These are phyloP conservation scores for Cordyceps farinosa DNA, from an alignment of 2,329 filamentous ascomycete genomes.

Conservation along the genomic window DNA sequence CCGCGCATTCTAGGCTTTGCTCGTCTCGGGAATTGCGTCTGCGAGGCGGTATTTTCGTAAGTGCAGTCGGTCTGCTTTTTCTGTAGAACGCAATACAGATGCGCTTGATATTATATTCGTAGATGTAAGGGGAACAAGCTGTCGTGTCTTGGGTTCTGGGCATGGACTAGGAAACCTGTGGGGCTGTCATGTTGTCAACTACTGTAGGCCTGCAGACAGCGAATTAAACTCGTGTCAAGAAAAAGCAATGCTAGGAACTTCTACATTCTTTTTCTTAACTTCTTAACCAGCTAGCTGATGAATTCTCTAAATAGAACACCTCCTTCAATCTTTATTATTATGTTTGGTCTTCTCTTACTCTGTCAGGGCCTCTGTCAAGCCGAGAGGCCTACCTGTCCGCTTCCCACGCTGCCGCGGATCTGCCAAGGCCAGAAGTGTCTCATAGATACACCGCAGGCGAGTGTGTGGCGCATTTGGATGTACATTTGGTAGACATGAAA, in stretches of 20 bases:
- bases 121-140: slow-evolving; percentile 2
- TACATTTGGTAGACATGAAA: background rate
- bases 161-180: too few relatives aligned
- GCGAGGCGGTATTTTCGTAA: background rate
- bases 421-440: background rate
- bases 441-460: background rate
- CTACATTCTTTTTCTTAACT: too few relatives aligned
- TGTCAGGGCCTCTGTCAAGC: too few relatives aligned
- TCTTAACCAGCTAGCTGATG: too few relatives aligned
- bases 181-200: too few relatives aligned
- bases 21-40: background rate
- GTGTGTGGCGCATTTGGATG: too few relatives aligned
- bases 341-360: too few relatives aligned
- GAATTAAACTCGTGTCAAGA: too few relatives aligned
- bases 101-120: background rate
- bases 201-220: too few relatives aligned
- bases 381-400: background rate
- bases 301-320: too few relatives aligned
- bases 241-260: too few relatives aligned
- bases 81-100: background rate
- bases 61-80: background rate
- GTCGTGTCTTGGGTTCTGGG: background rate
- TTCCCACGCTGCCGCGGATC: background rate
- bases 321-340: too few relatives aligned
- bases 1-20: background rate